Percentiles rank a stretch among this genome's conserved stretches.
phyloP scores from a whole-genome alignment of 2,329 filamentous ascomycete species.

The Colletotrichum musicola region DNA sequence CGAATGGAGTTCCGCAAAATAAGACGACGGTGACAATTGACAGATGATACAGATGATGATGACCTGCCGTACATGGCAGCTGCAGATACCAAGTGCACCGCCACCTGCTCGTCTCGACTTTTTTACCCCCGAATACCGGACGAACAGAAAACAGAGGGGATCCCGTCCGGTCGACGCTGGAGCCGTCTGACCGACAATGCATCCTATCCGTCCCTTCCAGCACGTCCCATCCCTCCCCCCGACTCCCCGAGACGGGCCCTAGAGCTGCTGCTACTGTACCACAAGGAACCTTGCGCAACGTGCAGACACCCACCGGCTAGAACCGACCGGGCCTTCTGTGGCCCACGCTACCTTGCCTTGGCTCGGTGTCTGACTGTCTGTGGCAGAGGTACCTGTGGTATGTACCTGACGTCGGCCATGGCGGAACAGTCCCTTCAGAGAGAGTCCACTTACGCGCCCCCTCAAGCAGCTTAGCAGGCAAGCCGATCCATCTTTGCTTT shows the following conservation, averaged over 20 bases:
- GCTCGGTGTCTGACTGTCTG: not conserved
- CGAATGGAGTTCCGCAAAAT: constrained; percentile 34
- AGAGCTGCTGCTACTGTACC: not conserved
- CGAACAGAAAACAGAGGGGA: constrained; percentile 6
- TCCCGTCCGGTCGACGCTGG: constrained; percentile 4
- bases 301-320: constrained; percentile 22
- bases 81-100: not conserved
- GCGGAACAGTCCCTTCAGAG: not conserved
- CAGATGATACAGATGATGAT: constrained; percentile 7
- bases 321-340: constrained; percentile 29
- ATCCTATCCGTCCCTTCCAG: not conserved
- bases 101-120: constrained; percentile 18
- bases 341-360: constrained; percentile 27
- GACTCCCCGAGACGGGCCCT: constrained; percentile 13
- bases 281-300: constrained; percentile 4
- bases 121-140: constrained; percentile 3
- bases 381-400: constrained; percentile 7
- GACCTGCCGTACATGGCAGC: not conserved
- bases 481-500: constrained; percentile 14
- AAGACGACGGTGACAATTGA: constrained; percentile 27
- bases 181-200: constrained; percentile 30
- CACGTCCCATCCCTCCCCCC: not conserved
- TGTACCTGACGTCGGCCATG: constrained; percentile 28
- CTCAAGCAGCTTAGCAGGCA: too few relatives aligned
- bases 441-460: not conserved